Conservation (phyloP, 371 early-diverging fungal genomes). For the Quaeritorhiza haematococci region DNA sequence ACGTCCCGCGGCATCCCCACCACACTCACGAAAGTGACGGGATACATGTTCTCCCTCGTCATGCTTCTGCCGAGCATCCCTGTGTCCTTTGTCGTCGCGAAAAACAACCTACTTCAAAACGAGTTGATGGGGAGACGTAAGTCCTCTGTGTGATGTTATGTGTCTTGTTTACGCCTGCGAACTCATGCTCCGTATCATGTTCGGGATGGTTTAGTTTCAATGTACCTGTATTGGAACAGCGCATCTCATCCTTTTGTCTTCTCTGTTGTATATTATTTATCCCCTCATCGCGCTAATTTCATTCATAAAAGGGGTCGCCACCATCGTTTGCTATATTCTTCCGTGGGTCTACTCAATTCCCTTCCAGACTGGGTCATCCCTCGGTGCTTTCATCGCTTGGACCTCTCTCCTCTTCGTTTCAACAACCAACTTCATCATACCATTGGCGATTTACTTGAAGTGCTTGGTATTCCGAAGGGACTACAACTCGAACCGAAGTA, state of each 20-base stretch:
- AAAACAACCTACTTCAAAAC: constrained; percentile 63
- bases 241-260: not conserved
- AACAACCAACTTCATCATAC: constrained; percentile 71
- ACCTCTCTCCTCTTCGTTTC: constrained; percentile 53
- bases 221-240: no score
- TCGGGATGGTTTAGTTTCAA: no score
- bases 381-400: constrained; percentile 47
- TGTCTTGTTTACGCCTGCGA: no score
- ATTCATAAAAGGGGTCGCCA: constrained; percentile 25
- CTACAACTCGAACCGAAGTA: constrained; percentile 36
- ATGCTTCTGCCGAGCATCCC: constrained; percentile 74
- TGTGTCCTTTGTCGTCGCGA: constrained; percentile 66
- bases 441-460: constrained; percentile 63
- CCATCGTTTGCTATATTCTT: constrained; percentile 54
- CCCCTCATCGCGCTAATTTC: constrained; percentile 9
- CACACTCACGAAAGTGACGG: constrained; percentile 48
- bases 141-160: constrained; percentile 1
- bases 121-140: constrained; percentile 23
- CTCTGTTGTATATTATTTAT: constrained; percentile 2
- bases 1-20: constrained; percentile 6
- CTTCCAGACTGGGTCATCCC: constrained; percentile 35
- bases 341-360: constrained; percentile 68
- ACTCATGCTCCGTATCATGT: no score
- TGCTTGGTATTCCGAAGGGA: constrained; percentile 32
- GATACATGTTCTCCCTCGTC: constrained; percentile 64